phyloP scores from a whole-genome alignment of 148 eudicot genomes.

The Cornus kousa region DNA sequence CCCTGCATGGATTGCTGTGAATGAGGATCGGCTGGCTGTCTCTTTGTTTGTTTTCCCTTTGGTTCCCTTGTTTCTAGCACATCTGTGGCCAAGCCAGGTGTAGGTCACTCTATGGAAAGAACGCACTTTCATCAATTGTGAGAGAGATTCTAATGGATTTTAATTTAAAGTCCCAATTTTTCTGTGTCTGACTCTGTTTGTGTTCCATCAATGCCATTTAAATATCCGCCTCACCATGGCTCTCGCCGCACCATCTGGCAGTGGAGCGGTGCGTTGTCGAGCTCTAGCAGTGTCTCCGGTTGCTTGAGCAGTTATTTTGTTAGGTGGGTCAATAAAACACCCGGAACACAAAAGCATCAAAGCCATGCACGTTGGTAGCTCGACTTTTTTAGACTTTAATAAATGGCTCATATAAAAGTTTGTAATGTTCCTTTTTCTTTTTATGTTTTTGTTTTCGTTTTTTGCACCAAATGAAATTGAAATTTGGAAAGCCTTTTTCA shows the following conservation, averaged over 20 bases:
- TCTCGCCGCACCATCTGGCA: conserved; percentile 4
- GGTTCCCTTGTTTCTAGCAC: conserved; percentile 45
- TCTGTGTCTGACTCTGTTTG: neutral
- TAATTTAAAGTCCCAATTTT: neutral
- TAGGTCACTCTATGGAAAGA: conserved; percentile 22
- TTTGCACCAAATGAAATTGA: too few relatives aligned
- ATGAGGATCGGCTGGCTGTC: conserved; percentile 53
- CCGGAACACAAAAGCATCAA: neutral
- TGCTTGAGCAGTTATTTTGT: neutral
- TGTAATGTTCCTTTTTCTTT: neutral
- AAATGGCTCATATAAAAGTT: neutral
- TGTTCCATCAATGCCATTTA: neutral
- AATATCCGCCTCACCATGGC: neutral
- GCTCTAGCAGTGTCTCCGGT: neutral
- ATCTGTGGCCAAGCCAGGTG: conserved; percentile 40
- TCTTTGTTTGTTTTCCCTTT: conserved; percentile 19
- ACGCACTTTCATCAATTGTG: conserved; percentile 30
- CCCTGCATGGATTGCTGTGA: conserved; percentile 35
- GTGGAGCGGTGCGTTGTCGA: conserved; percentile 4
- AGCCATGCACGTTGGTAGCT: neutral
- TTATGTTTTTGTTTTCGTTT: too few relatives aligned
- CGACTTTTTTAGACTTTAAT: neutral
- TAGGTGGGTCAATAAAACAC: neutral
- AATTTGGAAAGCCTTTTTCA: too few relatives aligned
- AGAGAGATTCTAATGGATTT: neutral